Evolutionary conservation across 441 rosid species (phyloP).

Genomic region (Geranium incanum): DNA sequence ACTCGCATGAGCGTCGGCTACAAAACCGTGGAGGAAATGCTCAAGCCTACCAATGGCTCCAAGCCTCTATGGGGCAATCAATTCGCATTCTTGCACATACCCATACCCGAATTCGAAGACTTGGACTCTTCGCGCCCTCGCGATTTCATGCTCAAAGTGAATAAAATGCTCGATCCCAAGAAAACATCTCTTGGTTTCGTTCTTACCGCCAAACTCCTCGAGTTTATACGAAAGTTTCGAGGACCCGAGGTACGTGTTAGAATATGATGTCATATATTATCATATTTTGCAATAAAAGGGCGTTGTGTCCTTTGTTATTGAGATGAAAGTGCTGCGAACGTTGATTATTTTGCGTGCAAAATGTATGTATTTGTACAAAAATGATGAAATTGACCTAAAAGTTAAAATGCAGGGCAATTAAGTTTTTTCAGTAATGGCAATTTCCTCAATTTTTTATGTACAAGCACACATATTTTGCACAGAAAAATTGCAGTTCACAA

Average conservation of each 20-base stretch:
- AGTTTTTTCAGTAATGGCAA: too few relatives aligned
- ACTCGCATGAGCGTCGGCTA: conserved; percentile 31
- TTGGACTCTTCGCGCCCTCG: conserved; percentile 26
- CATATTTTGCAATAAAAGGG: too few relatives aligned
- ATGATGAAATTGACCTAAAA: too few relatives aligned
- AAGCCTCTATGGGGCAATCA: conserved; percentile 39
- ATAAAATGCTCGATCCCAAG: conserved; percentile 23
- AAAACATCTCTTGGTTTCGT: conserved; percentile 26
- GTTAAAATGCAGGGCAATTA: too few relatives aligned
- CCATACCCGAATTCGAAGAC: conserved; percentile 22
- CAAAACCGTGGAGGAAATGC: conserved; percentile 43
- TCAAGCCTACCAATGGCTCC: conserved; percentile 22
- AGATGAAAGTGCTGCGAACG: too few relatives aligned
- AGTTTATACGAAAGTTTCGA: conserved; percentile 26
- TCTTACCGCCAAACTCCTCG: conserved; percentile 31
- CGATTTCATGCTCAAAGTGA: conserved; percentile 30
- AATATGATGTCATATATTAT: not conserved
- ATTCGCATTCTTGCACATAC: conserved; percentile 32
- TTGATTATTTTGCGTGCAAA: too few relatives aligned
- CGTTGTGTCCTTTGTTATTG: too few relatives aligned
- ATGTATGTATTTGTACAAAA: too few relatives aligned
- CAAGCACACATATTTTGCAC: too few relatives aligned
- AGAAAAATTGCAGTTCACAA: too few relatives aligned
- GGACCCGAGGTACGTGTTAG: conserved; percentile 34
- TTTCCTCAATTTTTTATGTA: too few relatives aligned